Conservation (phyloP, 495 filamentous ascomycete genomes). For the Trichoderma erinaceum region DNA sequence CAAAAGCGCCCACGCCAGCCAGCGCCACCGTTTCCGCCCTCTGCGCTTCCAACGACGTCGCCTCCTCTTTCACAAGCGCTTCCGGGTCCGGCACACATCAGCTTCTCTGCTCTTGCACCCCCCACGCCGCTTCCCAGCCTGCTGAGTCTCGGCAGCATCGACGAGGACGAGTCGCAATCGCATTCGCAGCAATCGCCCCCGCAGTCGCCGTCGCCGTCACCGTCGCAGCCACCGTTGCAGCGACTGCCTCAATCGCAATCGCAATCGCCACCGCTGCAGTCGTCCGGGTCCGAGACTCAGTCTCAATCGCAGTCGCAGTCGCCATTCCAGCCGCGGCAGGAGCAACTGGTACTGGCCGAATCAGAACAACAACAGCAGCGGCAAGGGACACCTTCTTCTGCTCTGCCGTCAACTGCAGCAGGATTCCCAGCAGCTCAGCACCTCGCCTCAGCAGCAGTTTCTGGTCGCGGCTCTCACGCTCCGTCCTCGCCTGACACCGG, state of each 20-base stretch:
- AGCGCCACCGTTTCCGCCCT: not conserved
- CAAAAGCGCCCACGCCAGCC: not conserved
- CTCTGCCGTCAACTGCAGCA: not conserved
- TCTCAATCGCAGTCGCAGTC: not conserved
- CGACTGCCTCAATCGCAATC: not conserved
- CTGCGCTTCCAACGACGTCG: not conserved
- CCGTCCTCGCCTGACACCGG: not conserved
- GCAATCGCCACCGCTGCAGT: not conserved
- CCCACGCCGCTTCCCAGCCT: not conserved
- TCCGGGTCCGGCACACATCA: not conserved
- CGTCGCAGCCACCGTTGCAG: not conserved
- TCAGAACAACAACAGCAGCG: not conserved
- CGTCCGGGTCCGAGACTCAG: not conserved
- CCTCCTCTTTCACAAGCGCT: not conserved
- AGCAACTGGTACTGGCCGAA: not conserved
- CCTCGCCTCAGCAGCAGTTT: not conserved
- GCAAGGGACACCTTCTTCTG: not conserved
- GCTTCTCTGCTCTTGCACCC: not conserved
- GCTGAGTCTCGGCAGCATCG: not conserved
- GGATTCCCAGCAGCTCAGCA: not conserved
- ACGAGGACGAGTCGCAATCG: slow-evolving; percentile 11
- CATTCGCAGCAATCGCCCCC: not conserved
- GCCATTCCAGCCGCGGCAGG: not conserved
- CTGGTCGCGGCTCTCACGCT: slow-evolving; percentile 7
- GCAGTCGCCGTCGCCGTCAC: not conserved